Evolutionary conservation across 768 basidiomycete genomes (phyloP), one percentile per base, ranked within the genome.

Genomic region (Mycena venus): DNA sequence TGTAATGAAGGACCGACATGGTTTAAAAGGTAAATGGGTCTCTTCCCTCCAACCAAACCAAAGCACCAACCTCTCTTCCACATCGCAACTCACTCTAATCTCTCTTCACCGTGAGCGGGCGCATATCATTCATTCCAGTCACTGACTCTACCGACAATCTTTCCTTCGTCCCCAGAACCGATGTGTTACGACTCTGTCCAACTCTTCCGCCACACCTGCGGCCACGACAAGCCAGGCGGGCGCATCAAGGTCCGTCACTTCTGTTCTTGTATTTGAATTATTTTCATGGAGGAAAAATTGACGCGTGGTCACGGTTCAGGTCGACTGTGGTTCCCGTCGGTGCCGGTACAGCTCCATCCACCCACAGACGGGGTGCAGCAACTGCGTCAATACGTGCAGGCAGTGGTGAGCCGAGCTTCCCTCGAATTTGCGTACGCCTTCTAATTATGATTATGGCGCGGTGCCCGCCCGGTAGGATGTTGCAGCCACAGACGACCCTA

Each of bases 171-270:
- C 6, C 40, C 25, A 44, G 27, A 21, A 47, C 29, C 44, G 56
- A 89, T 90, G 88, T 90, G 88, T 75, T 80, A 84, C 82, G 84
- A 87, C 80, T 80, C 86, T 72, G 77, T 83, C 65, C 79, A 84
- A 32, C 85, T 83, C 76, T 82, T 82, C 47, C 77, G 79, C 71
- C 83, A 84, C 75, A 56, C 78, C 25, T 90, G 88, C 74, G 84
- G 83, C 32, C 87, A 89, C 77, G 73, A 80, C 29, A 74, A 80
- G 51, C 79, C 80, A 9, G 79, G 82, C 40, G 78, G 76, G n/a
- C 68, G 77, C 51, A 10, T 14, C 66, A 68, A 47, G 49, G 72
- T 68, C 25, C 65, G 80, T 80, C 69, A 59, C n/a, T n/a, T n/a
- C n/a, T n/a, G n/a, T n/a, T n/a, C n/a, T n/a, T n/a, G 76, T 67